Percentiles rank a stretch among this genome's conserved stretches.
Conservation (phyloP, 2,329 filamentous ascomycete species). For the Thielaviopsis ethacetica region DNA sequence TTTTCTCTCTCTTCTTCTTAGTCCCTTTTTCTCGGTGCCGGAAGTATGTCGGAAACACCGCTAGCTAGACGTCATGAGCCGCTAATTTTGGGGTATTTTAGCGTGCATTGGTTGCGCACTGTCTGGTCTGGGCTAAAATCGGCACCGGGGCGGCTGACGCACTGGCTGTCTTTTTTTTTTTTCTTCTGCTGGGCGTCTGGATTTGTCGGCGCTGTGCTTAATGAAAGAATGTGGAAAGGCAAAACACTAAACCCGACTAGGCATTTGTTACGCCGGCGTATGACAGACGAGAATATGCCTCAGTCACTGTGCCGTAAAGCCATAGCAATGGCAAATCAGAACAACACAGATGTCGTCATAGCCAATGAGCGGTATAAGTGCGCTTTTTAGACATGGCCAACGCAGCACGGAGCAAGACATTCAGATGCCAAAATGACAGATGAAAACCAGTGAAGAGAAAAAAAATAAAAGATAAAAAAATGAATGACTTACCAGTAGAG, state of each 20-base stretch:
- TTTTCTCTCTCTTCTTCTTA: not conserved
- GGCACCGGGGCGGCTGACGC: not conserved
- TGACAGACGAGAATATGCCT: not conserved
- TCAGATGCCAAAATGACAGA: not conserved
- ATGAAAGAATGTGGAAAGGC: not conserved
- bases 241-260: not conserved
- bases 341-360: constrained; percentile 1
- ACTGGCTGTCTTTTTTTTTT: not conserved
- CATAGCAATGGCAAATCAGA: too few relatives aligned
- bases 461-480: not conserved
- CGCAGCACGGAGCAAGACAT: not conserved
- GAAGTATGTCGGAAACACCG: constrained; percentile 1
- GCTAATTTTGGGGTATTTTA: not conserved
- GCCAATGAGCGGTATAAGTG: not conserved
- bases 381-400: not conserved
- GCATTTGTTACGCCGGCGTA: not conserved
- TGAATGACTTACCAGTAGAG: constrained; percentile 4
- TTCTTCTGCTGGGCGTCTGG: not conserved
- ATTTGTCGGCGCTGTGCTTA: not conserved
- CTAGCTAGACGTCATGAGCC: not conserved
- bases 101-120: not conserved
- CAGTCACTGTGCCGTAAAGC: not conserved
- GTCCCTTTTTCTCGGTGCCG: not conserved
- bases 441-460: not conserved
- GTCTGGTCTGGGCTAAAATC: not conserved